phyloP scores from a whole-genome alignment of 768 basidiomycete species.

The Rickenella mellea region DNA sequence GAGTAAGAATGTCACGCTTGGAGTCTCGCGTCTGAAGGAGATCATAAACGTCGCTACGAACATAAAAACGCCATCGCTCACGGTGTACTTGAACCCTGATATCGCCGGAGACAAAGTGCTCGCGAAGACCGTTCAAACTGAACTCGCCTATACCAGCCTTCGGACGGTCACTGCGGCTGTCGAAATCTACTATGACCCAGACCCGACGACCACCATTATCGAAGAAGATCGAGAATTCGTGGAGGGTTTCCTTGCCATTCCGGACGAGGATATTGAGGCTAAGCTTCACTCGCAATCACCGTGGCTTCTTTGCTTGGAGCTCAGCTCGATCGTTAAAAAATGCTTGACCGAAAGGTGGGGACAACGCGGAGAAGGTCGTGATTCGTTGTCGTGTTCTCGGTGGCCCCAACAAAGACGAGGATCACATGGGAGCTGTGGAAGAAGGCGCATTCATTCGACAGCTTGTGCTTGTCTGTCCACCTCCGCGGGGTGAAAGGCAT shows the following conservation, averaged over 20 bases:
- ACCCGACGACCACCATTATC: conserved; percentile 85
- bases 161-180: conserved; percentile 91
- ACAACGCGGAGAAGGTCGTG: conserved; percentile 94
- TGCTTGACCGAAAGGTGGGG: conserved; percentile 95
- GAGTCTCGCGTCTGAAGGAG: conserved; percentile 98
- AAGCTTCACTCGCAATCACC: conserved; percentile 90
- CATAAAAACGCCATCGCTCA: conserved; percentile 97
- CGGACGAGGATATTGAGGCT: conserved; percentile 89
- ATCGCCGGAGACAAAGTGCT: conserved; percentile 48
- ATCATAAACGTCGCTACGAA: conserved; percentile 99
- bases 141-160: conserved; percentile 87
- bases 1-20: conserved; percentile 98
- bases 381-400: conserved; percentile 93
- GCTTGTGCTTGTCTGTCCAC: conserved; percentile 90
- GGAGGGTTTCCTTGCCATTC: conserved; percentile 98
- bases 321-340: conserved; percentile 94
- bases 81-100: conserved; percentile 75
- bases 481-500: conserved; percentile 90
- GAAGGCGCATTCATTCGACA: conserved; percentile 96
- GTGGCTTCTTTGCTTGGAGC: conserved; percentile 93
- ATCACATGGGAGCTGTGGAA: conserved; percentile 63
- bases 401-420: conserved; percentile 78
- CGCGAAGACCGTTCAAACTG: conserved; percentile 87
- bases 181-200: conserved; percentile 97
- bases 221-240: conserved; percentile 95